These are phyloP conservation scores for Paratinospora sagittata DNA, from an alignment of 164 flowering plant genomes.

Conservation along the genomic window DNA sequence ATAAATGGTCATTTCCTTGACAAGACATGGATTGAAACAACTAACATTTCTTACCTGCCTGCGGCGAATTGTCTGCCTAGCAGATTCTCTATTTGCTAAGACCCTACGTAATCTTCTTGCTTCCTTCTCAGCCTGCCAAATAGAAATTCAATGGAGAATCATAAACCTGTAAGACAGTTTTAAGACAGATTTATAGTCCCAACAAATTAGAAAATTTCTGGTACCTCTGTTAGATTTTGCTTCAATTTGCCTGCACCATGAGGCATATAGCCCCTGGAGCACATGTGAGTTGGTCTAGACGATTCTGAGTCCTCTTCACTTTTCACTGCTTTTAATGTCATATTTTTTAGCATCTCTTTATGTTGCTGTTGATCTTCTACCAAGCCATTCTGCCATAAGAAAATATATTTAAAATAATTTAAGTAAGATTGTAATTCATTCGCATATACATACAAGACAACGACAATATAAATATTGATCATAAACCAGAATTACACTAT, in stretches of 20 bases:
- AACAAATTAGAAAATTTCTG: constrained; percentile 1
- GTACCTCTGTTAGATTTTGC: constrained; percentile 67
- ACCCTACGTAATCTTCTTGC: constrained; percentile 64
- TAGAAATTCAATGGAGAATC: constrained; percentile 14
- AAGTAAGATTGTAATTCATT: neutral
- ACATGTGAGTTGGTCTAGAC: constrained; percentile 14
- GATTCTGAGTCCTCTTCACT: constrained; percentile 28
- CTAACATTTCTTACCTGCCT: constrained; percentile 56
- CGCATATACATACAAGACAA: too few relatives aligned
- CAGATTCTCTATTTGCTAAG: constrained; percentile 91
- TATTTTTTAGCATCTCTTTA: constrained; percentile 17
- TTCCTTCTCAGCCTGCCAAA: constrained; percentile 73
- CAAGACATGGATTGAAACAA: neutral
- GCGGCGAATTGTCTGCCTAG: constrained; percentile 91
- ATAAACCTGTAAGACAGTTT: neutral
- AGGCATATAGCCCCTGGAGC: constrained; percentile 19
- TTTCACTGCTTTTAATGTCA: constrained; percentile 19
- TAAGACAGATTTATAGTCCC: neutral
- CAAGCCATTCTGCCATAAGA: constrained; percentile 26
- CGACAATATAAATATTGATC: neutral
- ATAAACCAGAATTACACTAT: neutral
- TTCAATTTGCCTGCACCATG: constrained; percentile 43
- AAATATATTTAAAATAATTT: constrained; percentile 12
- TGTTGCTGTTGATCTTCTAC: constrained; percentile 11
- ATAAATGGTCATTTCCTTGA: neutral